phyloP scores from a whole-genome alignment of 345 rosid genomes.

The Syzygium aromaticum region DNA sequence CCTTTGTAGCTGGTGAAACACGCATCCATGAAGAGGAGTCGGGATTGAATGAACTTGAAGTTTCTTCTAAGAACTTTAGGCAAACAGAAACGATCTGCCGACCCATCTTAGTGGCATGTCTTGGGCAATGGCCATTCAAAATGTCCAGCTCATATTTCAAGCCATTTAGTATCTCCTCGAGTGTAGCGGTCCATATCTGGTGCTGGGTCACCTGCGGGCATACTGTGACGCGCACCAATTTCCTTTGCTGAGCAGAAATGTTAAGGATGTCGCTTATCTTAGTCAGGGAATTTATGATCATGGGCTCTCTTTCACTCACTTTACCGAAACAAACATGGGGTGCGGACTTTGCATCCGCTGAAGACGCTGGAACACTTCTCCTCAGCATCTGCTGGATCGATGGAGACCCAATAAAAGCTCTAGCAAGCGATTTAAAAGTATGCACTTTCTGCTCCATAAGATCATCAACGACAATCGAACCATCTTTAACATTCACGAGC shows the following conservation, averaged over 20 bases:
- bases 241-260: constrained; percentile 65
- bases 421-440: constrained; percentile 51
- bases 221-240: constrained; percentile 35
- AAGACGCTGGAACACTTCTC: constrained; percentile 6
- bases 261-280: constrained; percentile 42
- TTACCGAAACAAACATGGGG: constrained; percentile 23
- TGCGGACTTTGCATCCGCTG: constrained; percentile 3
- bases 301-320: constrained; percentile 36
- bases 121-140: constrained; percentile 20
- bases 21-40: constrained; percentile 70
- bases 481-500: constrained; percentile 33
- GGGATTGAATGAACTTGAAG: constrained; percentile 17
- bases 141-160: constrained; percentile 49
- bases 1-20: constrained; percentile 33
- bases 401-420: constrained; percentile 57
- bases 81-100: constrained; percentile 60
- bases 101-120: constrained; percentile 36
- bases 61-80: constrained; percentile 45
- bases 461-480: constrained; percentile 28
- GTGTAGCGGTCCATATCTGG: constrained; percentile 61
- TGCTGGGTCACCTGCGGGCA: constrained; percentile 67
- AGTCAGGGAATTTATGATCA: constrained; percentile 48
- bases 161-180: constrained; percentile 45
- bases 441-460: constrained; percentile 27
- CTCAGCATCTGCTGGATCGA: constrained; percentile 36